Percentiles rank a stretch among this genome's conserved stretches.
phyloP scores from a whole-genome alignment of 176 grass and related monocot genomes.

The Eleusine coracana region DNA sequence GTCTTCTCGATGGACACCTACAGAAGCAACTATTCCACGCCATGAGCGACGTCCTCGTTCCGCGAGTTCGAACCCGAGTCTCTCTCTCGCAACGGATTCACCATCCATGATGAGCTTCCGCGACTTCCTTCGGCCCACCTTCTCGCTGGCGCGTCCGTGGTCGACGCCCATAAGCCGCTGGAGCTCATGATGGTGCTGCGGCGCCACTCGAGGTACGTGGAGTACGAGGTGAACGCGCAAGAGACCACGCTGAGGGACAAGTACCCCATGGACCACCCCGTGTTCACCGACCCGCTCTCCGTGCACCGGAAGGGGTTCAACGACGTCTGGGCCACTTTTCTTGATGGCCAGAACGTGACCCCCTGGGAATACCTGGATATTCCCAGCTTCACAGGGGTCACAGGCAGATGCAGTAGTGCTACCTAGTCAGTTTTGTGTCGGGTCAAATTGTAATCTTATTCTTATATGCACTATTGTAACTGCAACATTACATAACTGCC shows the following conservation, averaged over 20 bases:
- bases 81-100: slow-evolving; percentile 38
- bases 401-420: too few species aligned
- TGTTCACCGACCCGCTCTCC: slow-evolving; percentile 68
- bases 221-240: slow-evolving; percentile 67
- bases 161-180: background rate
- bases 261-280: slow-evolving; percentile 60
- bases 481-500: too few species aligned
- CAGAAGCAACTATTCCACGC: slow-evolving; percentile 58
- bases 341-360: too few species aligned
- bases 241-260: slow-evolving; percentile 80
- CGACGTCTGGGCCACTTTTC: too few species aligned
- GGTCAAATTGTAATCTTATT: too few species aligned
- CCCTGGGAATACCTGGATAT: too few species aligned
- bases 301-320: slow-evolving; percentile 70
- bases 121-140: slow-evolving; percentile 52
- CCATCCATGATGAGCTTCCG: slow-evolving; percentile 55
- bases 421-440: too few species aligned
- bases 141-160: slow-evolving; percentile 41
- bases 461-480: too few species aligned
- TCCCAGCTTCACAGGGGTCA: too few species aligned
- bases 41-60: slow-evolving; percentile 63
- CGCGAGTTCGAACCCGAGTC: slow-evolving; percentile 21
- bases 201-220: slow-evolving; percentile 42
- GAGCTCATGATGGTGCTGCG: background rate
- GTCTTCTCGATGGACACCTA: slow-evolving; percentile 60